These are phyloP conservation scores for Lodderomyces margitis DNA, from an alignment of 1,139 yeast species.

Conservation along the genomic window DNA sequence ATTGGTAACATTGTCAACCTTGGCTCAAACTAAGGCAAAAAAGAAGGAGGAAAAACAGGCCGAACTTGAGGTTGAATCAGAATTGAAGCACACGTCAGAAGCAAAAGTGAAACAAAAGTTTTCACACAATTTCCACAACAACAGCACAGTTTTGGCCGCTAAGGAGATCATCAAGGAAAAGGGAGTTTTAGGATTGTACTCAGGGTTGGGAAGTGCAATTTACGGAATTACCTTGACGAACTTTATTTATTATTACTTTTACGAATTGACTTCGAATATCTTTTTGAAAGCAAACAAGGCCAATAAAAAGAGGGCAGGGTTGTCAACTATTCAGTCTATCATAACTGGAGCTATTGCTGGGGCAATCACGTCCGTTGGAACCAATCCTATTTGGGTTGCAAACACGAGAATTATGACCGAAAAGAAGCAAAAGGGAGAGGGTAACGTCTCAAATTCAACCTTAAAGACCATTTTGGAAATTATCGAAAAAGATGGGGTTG, in stretches of 20 bases:
- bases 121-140: constrained; percentile 17
- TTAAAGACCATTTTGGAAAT: constrained; percentile 59
- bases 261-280: constrained; percentile 64
- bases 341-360: constrained; percentile 86
- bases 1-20: constrained; percentile 75
- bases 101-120: neutral
- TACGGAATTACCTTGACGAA: constrained; percentile 85
- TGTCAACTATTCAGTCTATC: constrained; percentile 71
- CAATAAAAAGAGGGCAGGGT: constrained; percentile 31
- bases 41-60: constrained; percentile 30
- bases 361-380: constrained; percentile 73
- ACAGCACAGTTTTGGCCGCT: constrained; percentile 33
- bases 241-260: constrained; percentile 86
- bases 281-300: constrained; percentile 42
- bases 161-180: constrained; percentile 54
- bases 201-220: constrained; percentile 86
- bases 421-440: constrained; percentile 32
- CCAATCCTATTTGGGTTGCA: constrained; percentile 97
- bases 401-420: constrained; percentile 80
- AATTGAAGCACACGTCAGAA: neutral
- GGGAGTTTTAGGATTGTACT: constrained; percentile 71
- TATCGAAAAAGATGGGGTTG: constrained; percentile 66
- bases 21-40: constrained; percentile 68
- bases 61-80: neutral
- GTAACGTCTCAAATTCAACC: constrained; percentile 32